Conservation (phyloP, 2,329 filamentous ascomycete genomes). For the Plectosphaerella plurivora region DNA sequence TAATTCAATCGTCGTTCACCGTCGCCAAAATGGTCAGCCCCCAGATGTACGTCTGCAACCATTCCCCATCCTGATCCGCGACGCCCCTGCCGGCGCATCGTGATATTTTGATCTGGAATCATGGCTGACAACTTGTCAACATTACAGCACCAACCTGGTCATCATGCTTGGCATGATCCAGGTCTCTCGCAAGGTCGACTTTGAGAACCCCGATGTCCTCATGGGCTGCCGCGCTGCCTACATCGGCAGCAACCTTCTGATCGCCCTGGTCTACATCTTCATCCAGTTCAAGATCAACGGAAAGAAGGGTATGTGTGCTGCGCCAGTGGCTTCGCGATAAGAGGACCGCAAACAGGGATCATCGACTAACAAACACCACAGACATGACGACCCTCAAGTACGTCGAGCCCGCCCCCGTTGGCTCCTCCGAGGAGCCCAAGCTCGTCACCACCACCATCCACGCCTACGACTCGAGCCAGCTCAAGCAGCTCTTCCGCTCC, state of each 20-base stretch:
- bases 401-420: conserved; percentile 91
- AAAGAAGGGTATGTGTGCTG: conserved; percentile 82
- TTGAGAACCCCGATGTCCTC: conserved; percentile 71
- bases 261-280: conserved; percentile 79
- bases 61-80: neutral
- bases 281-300: conserved; percentile 82
- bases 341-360: neutral
- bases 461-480: conserved; percentile 86
- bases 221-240: conserved; percentile 53
- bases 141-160: conserved; percentile 76
- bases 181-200: conserved; percentile 91
- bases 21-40: conserved; percentile 20
- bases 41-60: conserved; percentile 17
- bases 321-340: neutral
- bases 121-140: conserved; percentile 16
- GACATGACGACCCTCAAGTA: conserved; percentile 98
- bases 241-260: conserved; percentile 69
- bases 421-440: conserved; percentile 89
- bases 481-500: conserved; percentile 79
- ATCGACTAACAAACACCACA: conserved; percentile 30
- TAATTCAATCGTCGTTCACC: neutral
- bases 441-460: conserved; percentile 94
- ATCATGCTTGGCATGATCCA: conserved; percentile 99
- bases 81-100: neutral
- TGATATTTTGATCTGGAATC: no score